phyloP scores from a whole-genome alignment of 495 filamentous ascomycete genomes.

The Penicillium soppii region DNA sequence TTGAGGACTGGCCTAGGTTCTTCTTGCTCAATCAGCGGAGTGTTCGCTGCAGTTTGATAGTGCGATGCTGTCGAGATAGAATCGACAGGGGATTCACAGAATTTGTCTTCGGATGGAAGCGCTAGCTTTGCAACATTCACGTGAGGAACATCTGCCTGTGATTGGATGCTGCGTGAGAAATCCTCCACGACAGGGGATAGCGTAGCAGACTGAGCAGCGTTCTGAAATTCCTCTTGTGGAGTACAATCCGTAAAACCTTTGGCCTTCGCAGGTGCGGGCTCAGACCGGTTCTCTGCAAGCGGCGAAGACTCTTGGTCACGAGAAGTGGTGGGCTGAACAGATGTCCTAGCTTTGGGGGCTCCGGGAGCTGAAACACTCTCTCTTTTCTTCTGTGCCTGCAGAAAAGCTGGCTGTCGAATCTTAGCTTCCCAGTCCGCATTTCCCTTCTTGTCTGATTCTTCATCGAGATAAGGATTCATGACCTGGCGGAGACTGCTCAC shows the following conservation, averaged over 20 bases:
- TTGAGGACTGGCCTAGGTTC: slow-evolving; percentile 23
- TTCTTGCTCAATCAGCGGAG: slow-evolving; percentile 34
- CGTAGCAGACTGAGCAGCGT: slow-evolving; percentile 14
- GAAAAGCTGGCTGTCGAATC: slow-evolving; percentile 14
- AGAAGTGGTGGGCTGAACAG: slow-evolving; percentile 26
- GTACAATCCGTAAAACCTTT: slow-evolving; percentile 19
- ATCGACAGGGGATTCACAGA: slow-evolving; percentile 28
- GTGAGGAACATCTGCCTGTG: slow-evolving; percentile 20
- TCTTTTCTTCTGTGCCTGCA: slow-evolving; percentile 25
- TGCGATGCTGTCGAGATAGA: slow-evolving; percentile 43
- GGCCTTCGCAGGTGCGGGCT: slow-evolving; percentile 18
- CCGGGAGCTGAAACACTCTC: slow-evolving; percentile 25
- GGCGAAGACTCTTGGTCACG: slow-evolving; percentile 45
- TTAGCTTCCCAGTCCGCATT: slow-evolving; percentile 20
- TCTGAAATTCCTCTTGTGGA: slow-evolving; percentile 23
- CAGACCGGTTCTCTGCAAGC: slow-evolving; percentile 50
- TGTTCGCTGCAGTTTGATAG: slow-evolving; percentile 50
- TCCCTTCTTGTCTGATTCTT: slow-evolving; percentile 25
- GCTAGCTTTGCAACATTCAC: slow-evolving; percentile 18
- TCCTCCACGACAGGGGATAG: slow-evolving; percentile 34
- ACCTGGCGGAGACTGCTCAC: slow-evolving; percentile 82
- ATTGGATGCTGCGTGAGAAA: slow-evolving; percentile 26
- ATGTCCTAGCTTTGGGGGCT: slow-evolving; percentile 22
- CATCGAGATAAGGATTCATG: slow-evolving; percentile 80
- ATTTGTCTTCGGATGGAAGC: slow-evolving; percentile 17